Conservation (phyloP, 2,329 filamentous ascomycete genomes). For the Aspergillus novoparasiticus region DNA sequence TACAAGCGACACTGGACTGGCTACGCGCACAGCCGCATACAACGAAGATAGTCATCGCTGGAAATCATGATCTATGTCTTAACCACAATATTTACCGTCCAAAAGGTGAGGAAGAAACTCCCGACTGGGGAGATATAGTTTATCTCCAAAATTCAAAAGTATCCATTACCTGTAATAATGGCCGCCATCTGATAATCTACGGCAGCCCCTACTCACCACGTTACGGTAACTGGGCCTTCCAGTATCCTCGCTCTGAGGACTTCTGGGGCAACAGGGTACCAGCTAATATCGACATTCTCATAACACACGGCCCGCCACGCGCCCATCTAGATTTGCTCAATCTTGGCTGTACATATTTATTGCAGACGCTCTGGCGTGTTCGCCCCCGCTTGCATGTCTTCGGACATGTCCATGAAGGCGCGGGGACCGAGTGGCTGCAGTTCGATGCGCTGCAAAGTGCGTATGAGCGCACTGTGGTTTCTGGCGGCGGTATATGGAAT, state of each 20-base stretch:
- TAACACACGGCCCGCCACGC: slow-evolving; percentile 76
- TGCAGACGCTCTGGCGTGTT: slow-evolving; percentile 70
- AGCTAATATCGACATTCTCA: slow-evolving; percentile 60
- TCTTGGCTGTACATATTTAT: slow-evolving; percentile 67
- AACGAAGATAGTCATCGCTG: slow-evolving; percentile 76
- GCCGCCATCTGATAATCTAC: slow-evolving; percentile 67
- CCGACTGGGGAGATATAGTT: slow-evolving; percentile 66
- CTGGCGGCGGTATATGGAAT: slow-evolving; percentile 18
- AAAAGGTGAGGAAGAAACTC: slow-evolving; percentile 25
- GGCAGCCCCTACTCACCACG: slow-evolving; percentile 74
- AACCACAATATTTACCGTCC: slow-evolving; percentile 59
- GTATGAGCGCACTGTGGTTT: slow-evolving; percentile 20
- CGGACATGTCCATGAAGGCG: slow-evolving; percentile 70
- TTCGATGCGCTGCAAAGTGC: slow-evolving; percentile 21
- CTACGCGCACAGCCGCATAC: slow-evolving; percentile 67
- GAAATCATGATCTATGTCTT: slow-evolving; percentile 83
- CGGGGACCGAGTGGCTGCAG: slow-evolving; percentile 19
- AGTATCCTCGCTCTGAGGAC: slow-evolving; percentile 57
- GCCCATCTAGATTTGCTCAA: slow-evolving; percentile 60
- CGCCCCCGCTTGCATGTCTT: slow-evolving; percentile 77
- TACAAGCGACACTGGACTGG: slow-evolving; percentile 79
- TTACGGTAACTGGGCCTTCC: slow-evolving; percentile 74
- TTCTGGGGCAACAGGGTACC: too few relatives aligned
- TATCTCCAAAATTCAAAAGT: slow-evolving; percentile 71
- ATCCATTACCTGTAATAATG: slow-evolving; percentile 60